Evolutionary conservation across 176 grass and related monocot species (phyloP).

Genomic region (Otatea glauca): DNA sequence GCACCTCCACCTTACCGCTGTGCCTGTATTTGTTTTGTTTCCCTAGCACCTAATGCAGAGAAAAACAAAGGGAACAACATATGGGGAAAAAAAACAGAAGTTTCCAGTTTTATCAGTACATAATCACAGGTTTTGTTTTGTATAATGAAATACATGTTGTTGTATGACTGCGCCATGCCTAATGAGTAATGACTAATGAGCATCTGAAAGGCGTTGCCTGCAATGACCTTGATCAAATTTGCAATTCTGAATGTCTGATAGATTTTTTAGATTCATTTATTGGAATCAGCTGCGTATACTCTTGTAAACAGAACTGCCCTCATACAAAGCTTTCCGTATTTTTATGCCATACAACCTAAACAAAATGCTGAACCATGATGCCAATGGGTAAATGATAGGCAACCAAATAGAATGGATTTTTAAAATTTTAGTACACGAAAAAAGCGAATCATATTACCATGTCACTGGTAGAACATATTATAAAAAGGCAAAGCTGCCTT

Average conservation of each 20-base stretch:
- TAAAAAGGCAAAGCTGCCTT: not conserved
- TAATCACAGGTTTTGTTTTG: slow-evolving; percentile 44
- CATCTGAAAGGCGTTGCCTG: not conserved
- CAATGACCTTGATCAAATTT: not conserved
- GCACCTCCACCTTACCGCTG: not conserved
- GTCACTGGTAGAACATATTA: not conserved
- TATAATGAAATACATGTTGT: slow-evolving; percentile 44
- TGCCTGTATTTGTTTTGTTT: not conserved
- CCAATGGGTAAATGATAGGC: not conserved
- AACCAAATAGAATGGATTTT: not conserved
- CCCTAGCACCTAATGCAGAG: slow-evolving; percentile 7
- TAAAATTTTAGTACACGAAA: not conserved
- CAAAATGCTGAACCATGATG: not conserved
- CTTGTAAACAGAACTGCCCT: not conserved
- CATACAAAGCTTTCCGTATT: not conserved
- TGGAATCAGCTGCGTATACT: not conserved
- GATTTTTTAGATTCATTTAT: not conserved
- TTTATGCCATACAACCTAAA: not conserved
- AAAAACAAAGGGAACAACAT: not conserved
- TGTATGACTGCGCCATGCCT: not conserved
- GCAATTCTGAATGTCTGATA: slow-evolving; percentile 14
- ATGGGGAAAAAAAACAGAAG: not conserved
- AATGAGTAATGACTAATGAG: not conserved
- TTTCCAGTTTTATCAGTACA: slow-evolving; percentile 32
- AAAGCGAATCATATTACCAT: not conserved